Conservation (phyloP, 177 flowering plant genomes). For the Vitis hybrid region DNA sequence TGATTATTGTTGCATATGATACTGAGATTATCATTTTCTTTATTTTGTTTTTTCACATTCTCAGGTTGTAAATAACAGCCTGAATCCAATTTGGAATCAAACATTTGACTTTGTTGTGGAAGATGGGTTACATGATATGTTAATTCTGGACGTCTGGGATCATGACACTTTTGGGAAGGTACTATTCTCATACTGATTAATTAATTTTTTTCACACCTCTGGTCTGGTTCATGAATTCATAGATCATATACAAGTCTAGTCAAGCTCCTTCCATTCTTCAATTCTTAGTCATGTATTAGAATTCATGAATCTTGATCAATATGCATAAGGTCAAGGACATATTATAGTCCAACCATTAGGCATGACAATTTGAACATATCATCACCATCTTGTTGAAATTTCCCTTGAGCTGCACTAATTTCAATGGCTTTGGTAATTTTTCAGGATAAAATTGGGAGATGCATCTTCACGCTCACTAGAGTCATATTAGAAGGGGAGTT, state of each 20-base stretch:
- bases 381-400: not conserved
- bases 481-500: conserved; percentile 84
- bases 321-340: no score
- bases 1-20: not conserved
- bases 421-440: conserved; percentile 8
- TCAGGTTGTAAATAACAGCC: conserved; percentile 77
- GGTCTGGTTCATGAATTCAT: no score
- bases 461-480: conserved; percentile 84
- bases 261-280: no score
- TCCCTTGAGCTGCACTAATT: not conserved
- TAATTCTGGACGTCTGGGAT: conserved; percentile 79
- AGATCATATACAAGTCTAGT: no score
- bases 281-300: no score
- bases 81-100: conserved; percentile 97
- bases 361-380: no score
- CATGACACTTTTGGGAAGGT: conserved; percentile 98
- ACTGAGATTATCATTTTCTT: not conserved
- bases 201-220: no score
- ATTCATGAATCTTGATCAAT: no score
- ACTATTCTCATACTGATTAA: not conserved
- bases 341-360: no score
- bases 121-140: conserved; percentile 94
- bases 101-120: conserved; percentile 98
- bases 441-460: conserved; percentile 87
- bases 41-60: conserved; percentile 1